Evolutionary conservation across 371 early-diverging fungal genomes (phyloP).

Genomic region (Haplosporangium sp.): DNA sequence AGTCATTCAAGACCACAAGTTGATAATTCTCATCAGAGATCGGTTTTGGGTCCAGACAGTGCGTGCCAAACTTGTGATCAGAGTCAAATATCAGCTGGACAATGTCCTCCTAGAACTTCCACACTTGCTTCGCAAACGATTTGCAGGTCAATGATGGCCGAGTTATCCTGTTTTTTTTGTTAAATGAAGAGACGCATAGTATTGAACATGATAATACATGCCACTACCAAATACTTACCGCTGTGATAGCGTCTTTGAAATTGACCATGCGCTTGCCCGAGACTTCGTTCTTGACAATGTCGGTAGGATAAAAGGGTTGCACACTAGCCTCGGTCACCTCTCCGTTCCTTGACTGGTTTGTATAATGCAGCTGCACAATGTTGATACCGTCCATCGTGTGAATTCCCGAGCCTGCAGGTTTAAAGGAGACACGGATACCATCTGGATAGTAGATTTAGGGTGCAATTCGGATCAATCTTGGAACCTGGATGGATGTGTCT

Average conservation of each 20-base stretch:
- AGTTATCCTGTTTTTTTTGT: slow-evolving; percentile 26
- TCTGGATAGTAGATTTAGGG: slow-evolving; percentile 53
- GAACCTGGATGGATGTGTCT: slow-evolving; percentile 37
- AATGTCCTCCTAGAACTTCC: slow-evolving; percentile 52
- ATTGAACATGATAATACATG: not conserved
- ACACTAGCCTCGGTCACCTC: slow-evolving; percentile 48
- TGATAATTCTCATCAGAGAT: slow-evolving; percentile 10
- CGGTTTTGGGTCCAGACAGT: slow-evolving; percentile 35
- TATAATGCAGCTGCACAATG: slow-evolving; percentile 43
- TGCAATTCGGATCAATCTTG: slow-evolving; percentile 47
- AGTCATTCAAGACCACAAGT: slow-evolving; percentile 32
- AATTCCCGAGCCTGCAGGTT: slow-evolving; percentile 33
- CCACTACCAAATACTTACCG: slow-evolving; percentile 24
- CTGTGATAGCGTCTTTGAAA: slow-evolving; percentile 3
- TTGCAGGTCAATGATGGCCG: slow-evolving; percentile 31
- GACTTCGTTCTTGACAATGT: slow-evolving; percentile 33
- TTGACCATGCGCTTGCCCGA: slow-evolving; percentile 45
- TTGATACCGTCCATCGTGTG: slow-evolving; percentile 45
- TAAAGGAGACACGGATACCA: slow-evolving; percentile 52
- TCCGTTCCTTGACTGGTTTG: slow-evolving; percentile 29
- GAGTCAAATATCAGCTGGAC: slow-evolving; percentile 47
- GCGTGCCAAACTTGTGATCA: slow-evolving; percentile 24
- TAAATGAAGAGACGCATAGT: not conserved
- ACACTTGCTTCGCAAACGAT: slow-evolving; percentile 39
- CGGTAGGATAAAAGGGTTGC: slow-evolving; percentile 50